phyloP scores from a whole-genome alignment of 2,329 filamentous ascomycete species.

The Thielaviopsis euricoi region DNA sequence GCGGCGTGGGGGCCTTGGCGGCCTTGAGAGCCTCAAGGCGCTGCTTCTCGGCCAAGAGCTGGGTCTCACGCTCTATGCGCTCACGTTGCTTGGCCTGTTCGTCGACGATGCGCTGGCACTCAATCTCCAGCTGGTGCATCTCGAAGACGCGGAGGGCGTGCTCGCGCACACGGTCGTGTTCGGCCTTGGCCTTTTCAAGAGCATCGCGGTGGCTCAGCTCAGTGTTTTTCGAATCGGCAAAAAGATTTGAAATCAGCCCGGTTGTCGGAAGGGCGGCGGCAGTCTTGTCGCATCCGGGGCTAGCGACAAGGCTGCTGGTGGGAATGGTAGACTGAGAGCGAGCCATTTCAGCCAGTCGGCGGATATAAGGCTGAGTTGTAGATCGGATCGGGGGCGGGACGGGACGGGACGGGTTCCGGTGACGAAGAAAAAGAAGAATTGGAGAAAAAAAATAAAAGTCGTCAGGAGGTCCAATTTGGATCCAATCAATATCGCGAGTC shows the following conservation, averaged over 20 bases:
- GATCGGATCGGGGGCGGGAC: neutral
- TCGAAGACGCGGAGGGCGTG: slow-evolving; percentile 31
- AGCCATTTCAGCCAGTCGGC: slow-evolving; percentile 1
- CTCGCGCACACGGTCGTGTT: slow-evolving; percentile 48
- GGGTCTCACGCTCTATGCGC: slow-evolving; percentile 27
- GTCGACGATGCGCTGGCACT: slow-evolving; percentile 26
- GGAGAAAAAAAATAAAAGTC: neutral
- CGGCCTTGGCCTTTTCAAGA: slow-evolving; percentile 45
- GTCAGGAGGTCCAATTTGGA: neutral
- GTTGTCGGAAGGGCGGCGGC: slow-evolving; percentile 24
- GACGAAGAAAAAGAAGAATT: neutral
- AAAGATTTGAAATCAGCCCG: slow-evolving; percentile 39
- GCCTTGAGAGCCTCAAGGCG: slow-evolving; percentile 30
- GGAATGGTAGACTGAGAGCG: slow-evolving; percentile 4
- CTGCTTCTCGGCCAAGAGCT: slow-evolving; percentile 29
- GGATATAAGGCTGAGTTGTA: neutral
- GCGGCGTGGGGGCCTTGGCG: slow-evolving; percentile 28
- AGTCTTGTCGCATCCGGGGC: slow-evolving; percentile 23
- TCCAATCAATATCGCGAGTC: neutral
- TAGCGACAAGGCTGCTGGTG: slow-evolving; percentile 10
- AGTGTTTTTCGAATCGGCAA: slow-evolving; percentile 44
- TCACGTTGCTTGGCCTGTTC: slow-evolving; percentile 30
- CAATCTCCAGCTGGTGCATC: slow-evolving; percentile 29
- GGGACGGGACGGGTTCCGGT: neutral
- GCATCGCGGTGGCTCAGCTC: slow-evolving; percentile 48